Evolutionary conservation across 148 eudicot species (phyloP).

Genomic region (Nepenthes mirabilis): DNA sequence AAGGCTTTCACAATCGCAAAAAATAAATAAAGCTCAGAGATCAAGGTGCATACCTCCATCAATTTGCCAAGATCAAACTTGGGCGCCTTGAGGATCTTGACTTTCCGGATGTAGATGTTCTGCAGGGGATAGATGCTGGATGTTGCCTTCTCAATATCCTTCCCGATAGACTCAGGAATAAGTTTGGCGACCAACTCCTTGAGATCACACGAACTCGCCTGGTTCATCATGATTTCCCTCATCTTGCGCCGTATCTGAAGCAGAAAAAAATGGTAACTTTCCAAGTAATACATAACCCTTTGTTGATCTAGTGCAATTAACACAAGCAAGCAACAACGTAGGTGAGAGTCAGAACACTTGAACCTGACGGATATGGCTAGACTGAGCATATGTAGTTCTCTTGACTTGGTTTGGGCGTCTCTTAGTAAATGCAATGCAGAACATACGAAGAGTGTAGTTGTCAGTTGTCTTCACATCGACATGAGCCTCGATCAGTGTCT

Average conservation of each 20-base stretch:
- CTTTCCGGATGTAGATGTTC: constrained; percentile 48
- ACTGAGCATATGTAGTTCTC: constrained; percentile 20
- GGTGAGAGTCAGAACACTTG: not conserved
- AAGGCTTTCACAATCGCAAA: not conserved
- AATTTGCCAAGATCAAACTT: constrained; percentile 51
- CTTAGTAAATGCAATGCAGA: constrained; percentile 21
- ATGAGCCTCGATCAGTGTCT: constrained; percentile 19
- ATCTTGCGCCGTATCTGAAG: constrained; percentile 51
- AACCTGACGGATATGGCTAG: constrained; percentile 18
- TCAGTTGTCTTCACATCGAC: constrained; percentile 21
- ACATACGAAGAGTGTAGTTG: constrained; percentile 15
- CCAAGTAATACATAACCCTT: not conserved
- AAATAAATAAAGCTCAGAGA: not conserved
- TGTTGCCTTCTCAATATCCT: constrained; percentile 59
- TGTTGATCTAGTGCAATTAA: too few species aligned
- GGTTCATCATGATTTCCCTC: constrained; percentile 55
- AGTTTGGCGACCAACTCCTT: constrained; percentile 55
- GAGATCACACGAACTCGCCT: constrained; percentile 44
- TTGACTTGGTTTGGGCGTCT: constrained; percentile 16
- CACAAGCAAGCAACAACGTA: not conserved
- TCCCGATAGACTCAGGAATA: constrained; percentile 55
- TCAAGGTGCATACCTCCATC: constrained; percentile 31
- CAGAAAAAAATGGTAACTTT: not conserved
- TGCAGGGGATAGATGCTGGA: constrained; percentile 47
- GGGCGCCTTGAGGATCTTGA: constrained; percentile 59